phyloP scores from a whole-genome alignment of 441 rosid species.

The Erodium chrysanthum region DNA sequence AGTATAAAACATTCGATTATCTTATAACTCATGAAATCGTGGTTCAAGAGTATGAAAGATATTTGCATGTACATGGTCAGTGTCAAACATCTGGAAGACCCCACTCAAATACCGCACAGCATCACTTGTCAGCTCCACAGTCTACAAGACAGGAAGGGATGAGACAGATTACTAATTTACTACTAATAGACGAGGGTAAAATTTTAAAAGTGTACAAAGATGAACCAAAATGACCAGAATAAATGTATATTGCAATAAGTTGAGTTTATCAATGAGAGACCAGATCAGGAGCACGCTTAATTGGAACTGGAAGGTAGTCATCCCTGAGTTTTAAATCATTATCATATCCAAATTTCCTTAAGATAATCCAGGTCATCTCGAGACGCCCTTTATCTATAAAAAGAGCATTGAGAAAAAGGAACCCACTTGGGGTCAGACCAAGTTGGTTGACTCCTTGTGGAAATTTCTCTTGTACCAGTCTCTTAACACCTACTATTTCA shows the following conservation, averaged over 20 bases:
- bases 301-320: constrained; percentile 39
- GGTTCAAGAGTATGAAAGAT: constrained; percentile 10
- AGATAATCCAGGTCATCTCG: constrained; percentile 66
- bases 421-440: constrained; percentile 64
- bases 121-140: constrained; percentile 52
- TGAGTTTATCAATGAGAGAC: constrained; percentile 21
- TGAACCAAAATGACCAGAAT: not conserved
- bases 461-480: constrained; percentile 55
- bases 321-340: constrained; percentile 47
- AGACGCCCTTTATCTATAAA: constrained; percentile 69
- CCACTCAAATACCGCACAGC: constrained; percentile 43
- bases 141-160: constrained; percentile 29
- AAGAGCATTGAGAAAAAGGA: constrained; percentile 57
- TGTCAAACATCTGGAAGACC: constrained; percentile 48
- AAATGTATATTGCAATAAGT: not conserved
- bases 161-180: constrained; percentile 11
- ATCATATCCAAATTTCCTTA: constrained; percentile 63
- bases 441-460: constrained; percentile 56
- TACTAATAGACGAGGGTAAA: not conserved
- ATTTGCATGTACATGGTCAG: constrained; percentile 39
- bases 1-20: not conserved
- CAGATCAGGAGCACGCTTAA: constrained; percentile 56
- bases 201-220: constrained; percentile 1
- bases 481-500: constrained; percentile 58
- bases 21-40: not conserved